Conservation (phyloP, 495 filamentous ascomycete genomes). For the Penicillium taxi region DNA sequence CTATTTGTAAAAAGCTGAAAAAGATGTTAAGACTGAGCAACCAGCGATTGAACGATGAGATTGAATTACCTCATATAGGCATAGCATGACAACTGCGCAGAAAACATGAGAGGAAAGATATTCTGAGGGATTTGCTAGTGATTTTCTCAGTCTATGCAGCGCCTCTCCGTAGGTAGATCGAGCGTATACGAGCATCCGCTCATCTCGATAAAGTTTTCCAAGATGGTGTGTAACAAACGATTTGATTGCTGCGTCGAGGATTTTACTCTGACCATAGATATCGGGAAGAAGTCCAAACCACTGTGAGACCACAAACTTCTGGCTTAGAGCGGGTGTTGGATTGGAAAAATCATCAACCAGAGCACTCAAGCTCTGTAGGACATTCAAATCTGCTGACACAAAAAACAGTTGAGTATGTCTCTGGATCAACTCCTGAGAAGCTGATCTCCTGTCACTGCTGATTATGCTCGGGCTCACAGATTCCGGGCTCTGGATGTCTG, state of each 20-base stretch:
- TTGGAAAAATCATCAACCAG: conserved; percentile 21
- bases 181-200: conserved; percentile 24
- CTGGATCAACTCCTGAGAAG: conserved; percentile 3
- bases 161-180: conserved; percentile 24
- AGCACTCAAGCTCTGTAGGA: conserved; percentile 19
- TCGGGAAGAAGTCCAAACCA: conserved; percentile 26
- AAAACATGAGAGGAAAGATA: conserved; percentile 24
- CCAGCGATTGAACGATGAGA: too few species aligned
- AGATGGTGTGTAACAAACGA: conserved; percentile 28
- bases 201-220: conserved; percentile 17
- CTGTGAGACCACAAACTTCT: conserved; percentile 14
- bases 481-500: not conserved
- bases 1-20: conserved; percentile 26
- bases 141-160: conserved; percentile 17
- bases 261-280: conserved; percentile 23
- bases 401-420: conserved; percentile 4
- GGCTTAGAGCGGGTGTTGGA: conserved; percentile 8
- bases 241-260: conserved; percentile 24
- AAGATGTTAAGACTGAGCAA: not conserved
- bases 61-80: conserved; percentile 30
- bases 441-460: not conserved
- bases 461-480: not conserved
- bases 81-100: conserved; percentile 28
- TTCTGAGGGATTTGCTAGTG: conserved; percentile 18
- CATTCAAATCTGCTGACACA: conserved; percentile 11